These are phyloP conservation scores for Thymus mandschuricus DNA, from an alignment of 257 asterid genomes.

Conservation along the genomic window DNA sequence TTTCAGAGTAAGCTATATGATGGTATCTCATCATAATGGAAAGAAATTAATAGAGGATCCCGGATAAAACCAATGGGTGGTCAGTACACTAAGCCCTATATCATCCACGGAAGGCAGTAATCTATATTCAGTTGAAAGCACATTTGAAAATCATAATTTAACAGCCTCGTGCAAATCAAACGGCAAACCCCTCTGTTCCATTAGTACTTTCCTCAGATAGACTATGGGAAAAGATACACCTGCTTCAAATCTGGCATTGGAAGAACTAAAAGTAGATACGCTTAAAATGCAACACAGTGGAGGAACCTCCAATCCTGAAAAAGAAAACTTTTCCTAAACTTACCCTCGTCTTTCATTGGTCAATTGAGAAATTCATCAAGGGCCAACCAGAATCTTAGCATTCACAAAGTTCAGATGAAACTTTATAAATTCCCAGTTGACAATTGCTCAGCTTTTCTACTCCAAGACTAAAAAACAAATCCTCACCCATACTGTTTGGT, in stretches of 20 bases:
- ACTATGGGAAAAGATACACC: background rate
- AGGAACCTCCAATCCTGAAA: slow-evolving; percentile 7
- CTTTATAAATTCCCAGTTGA: too few species aligned
- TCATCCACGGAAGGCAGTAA: background rate
- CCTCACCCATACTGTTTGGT: too few species aligned
- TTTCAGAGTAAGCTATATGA: slow-evolving; percentile 10
- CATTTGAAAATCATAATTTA: background rate
- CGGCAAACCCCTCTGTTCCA: background rate
- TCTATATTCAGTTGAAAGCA: background rate
- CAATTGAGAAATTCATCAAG: background rate
- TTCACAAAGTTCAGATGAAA: too few species aligned
- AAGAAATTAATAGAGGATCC: background rate
- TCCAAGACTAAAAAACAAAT: too few species aligned
- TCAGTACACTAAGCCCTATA: background rate
- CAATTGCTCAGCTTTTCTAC: too few species aligned
- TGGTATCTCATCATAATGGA: slow-evolving; percentile 1
- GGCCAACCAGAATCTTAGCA: background rate
- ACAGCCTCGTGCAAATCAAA: background rate
- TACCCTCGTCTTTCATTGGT: slow-evolving; percentile 4
- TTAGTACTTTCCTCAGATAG: background rate
- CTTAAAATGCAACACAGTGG: background rate
- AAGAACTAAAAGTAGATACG: background rate
- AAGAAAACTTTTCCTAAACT: slow-evolving; percentile 2
- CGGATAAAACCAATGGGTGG: background rate
- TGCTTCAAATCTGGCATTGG: background rate